Conservation (phyloP, 306 rosid species). For the Vigna nakashimae region DNA sequence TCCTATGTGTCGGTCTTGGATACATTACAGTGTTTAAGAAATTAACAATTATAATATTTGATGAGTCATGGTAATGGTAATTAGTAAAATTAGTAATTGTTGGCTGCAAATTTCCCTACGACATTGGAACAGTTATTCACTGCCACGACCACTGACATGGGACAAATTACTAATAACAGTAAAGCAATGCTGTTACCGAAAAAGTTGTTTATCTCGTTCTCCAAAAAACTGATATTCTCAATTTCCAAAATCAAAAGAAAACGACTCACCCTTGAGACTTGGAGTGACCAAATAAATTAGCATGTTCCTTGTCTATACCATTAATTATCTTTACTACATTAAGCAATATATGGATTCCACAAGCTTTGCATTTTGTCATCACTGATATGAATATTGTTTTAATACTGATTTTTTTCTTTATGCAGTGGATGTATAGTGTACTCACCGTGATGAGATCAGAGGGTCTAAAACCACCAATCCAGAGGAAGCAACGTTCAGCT, state of each 20-base stretch:
- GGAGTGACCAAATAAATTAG: background rate
- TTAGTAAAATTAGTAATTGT: background rate
- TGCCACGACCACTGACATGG: constrained; percentile 10
- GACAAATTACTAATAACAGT: constrained; percentile 20
- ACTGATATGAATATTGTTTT: background rate
- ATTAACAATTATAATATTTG: background rate
- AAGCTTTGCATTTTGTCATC: background rate
- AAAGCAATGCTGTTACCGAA: constrained; percentile 25
- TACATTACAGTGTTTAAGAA: background rate
- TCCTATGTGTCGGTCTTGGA: background rate
- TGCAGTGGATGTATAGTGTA: background rate
- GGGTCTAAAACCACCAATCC: constrained; percentile 94
- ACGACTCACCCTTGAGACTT: background rate
- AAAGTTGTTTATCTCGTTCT: constrained; percentile 12
- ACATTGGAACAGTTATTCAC: constrained; percentile 25
- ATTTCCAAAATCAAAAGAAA: constrained; percentile 22
- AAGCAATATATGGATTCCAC: background rate
- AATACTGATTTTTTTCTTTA: background rate
- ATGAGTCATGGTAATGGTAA: background rate
- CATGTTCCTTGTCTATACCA: background rate
- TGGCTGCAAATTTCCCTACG: background rate
- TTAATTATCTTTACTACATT: background rate
- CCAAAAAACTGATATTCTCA: constrained; percentile 8
- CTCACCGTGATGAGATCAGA: constrained; percentile 85
- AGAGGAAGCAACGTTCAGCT: constrained; percentile 92